These are phyloP conservation scores for Glaciozyma antarctica DNA, from an alignment of 768 basidiomycete genomes.

Conservation along the genomic window DNA sequence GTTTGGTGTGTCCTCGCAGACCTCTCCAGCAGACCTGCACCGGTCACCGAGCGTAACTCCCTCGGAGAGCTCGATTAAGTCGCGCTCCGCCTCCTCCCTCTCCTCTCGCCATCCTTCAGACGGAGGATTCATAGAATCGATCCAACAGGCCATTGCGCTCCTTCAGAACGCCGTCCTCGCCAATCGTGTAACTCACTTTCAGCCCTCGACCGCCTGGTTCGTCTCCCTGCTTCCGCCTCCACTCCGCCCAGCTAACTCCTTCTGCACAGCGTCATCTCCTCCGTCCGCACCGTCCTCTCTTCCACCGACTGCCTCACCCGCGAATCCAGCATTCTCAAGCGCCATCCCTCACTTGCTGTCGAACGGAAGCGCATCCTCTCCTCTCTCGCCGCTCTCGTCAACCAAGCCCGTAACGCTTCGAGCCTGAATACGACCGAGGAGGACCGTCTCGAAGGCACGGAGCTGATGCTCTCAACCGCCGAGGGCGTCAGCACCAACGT, in stretches of 20 bases:
- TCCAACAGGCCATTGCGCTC: slow-evolving; percentile 73
- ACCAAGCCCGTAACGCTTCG: slow-evolving; percentile 49
- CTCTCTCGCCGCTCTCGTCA: slow-evolving; percentile 67
- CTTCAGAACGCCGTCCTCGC: slow-evolving; percentile 73
- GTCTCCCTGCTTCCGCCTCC: not conserved
- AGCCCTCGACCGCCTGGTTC: slow-evolving; percentile 78
- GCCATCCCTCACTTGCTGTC: slow-evolving; percentile 56
- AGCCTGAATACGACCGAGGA: slow-evolving; percentile 33
- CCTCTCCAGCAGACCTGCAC: too few species aligned
- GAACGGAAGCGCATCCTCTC: slow-evolving; percentile 75
- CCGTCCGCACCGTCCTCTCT: slow-evolving; percentile 75
- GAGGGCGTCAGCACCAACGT: slow-evolving; percentile 73
- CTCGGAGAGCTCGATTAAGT: not conserved
- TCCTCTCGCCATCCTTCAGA: not conserved
- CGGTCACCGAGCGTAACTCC: not conserved
- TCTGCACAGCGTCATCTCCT: slow-evolving; percentile 63
- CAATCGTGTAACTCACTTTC: slow-evolving; percentile 72
- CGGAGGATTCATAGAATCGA: slow-evolving; percentile 57
- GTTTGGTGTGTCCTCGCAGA: too few species aligned
- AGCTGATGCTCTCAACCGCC: slow-evolving; percentile 68
- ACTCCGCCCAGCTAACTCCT: too few species aligned
- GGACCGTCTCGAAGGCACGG: slow-evolving; percentile 55
- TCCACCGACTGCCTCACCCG: slow-evolving; percentile 74
- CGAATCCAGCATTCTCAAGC: slow-evolving; percentile 63
- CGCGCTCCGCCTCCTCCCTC: not conserved